phyloP scores from a whole-genome alignment of 176 grass and related monocot species.

The Triticum turgidum region DNA sequence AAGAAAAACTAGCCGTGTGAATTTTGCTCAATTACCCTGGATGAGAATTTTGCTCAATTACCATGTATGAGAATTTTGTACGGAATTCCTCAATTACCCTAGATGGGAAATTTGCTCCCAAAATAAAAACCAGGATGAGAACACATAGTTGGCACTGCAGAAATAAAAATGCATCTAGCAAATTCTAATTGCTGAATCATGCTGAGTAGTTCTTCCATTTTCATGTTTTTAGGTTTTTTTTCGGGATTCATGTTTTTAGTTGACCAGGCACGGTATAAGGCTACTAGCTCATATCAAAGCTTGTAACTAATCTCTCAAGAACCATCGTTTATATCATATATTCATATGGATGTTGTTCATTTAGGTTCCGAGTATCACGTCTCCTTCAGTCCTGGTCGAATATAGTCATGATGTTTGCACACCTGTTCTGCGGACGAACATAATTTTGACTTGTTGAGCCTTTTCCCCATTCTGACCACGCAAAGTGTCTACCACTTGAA shows the following conservation, averaged over 20 bases:
- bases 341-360: neutral
- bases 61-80: too few relatives aligned
- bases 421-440: neutral
- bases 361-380: neutral
- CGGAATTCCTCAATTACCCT: too few relatives aligned
- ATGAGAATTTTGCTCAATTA: too few relatives aligned
- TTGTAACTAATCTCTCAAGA: neutral
- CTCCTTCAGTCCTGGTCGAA: conserved; percentile 7
- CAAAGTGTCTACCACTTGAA: conserved; percentile 22
- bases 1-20: too few relatives aligned
- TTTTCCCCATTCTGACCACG: neutral
- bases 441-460: neutral
- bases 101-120: too few relatives aligned
- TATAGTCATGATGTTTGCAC: neutral
- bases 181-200: neutral
- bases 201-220: neutral
- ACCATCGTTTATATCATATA: too few relatives aligned
- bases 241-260: neutral
- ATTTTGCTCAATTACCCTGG: too few relatives aligned
- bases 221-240: neutral
- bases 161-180: neutral
- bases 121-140: too few relatives aligned
- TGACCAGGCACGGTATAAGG: neutral
- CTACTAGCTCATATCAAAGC: neutral
- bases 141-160: too few relatives aligned